Conservation (phyloP, 2,329 filamentous ascomycete species). For the Penicillium sp. region DNA sequence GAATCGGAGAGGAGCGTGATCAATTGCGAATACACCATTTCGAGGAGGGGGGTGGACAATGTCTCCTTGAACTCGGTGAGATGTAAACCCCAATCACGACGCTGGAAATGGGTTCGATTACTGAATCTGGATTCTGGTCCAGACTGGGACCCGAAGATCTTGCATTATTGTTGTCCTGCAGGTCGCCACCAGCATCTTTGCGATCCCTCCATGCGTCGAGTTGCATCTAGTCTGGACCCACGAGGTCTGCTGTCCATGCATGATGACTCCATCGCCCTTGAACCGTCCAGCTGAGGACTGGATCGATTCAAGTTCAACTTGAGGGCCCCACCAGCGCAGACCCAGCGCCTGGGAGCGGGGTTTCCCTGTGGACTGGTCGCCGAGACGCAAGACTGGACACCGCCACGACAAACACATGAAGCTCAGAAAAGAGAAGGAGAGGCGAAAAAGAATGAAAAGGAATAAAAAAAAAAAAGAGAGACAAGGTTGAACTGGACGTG, state of each 20-base stretch:
- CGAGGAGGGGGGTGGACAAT: not conserved
- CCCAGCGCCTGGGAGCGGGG: not conserved
- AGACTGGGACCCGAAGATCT: not conserved
- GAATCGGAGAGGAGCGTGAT: not conserved
- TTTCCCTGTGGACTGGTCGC: no score
- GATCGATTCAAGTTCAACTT: slow-evolving; percentile 2
- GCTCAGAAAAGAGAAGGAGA: no score
- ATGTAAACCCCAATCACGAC: slow-evolving; percentile 11
- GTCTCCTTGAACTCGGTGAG: slow-evolving; percentile 2
- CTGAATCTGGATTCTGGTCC: not conserved
- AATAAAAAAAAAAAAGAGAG: no score
- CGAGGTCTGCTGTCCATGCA: slow-evolving; percentile 5
- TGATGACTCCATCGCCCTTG: slow-evolving; percentile 3
- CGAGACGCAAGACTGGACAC: no score
- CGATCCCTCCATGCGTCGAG: slow-evolving; percentile 2
- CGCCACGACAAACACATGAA: no score
- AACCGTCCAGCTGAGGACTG: not conserved
- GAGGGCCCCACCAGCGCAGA: not conserved
- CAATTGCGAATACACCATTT: no score
- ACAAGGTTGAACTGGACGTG: no score
- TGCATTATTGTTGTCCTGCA: slow-evolving; percentile 4
- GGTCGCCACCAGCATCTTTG: slow-evolving; percentile 4
- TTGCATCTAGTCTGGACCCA: slow-evolving; percentile 5
- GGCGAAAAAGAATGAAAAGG: no score
- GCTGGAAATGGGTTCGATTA: not conserved